Percentiles rank a stretch among this genome's conserved stretches.
These are phyloP conservation scores for Auricularia sp. DNA, from an alignment of 768 basidiomycete genomes.

Conservation along the genomic window DNA sequence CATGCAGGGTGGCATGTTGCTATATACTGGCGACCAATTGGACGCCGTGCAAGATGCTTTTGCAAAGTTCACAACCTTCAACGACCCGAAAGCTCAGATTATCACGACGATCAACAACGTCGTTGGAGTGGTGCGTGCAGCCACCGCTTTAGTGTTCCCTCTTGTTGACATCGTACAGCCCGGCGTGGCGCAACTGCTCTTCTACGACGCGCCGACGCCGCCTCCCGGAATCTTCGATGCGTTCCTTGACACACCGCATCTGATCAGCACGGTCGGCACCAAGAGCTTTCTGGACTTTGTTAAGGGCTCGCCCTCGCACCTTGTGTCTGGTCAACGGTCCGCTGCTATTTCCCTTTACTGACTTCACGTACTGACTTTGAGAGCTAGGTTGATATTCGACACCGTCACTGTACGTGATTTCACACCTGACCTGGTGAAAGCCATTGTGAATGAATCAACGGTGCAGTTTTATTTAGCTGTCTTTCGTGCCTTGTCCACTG, in stretches of 20 bases:
- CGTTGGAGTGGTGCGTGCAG: not conserved
- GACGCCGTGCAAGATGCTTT: not conserved
- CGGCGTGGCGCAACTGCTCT: not conserved
- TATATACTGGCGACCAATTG: not conserved
- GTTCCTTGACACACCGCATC: not conserved
- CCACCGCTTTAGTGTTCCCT: not conserved
- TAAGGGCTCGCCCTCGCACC: not conserved
- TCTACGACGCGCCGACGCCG: conserved; percentile 5
- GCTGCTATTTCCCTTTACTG: not conserved
- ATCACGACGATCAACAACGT: not conserved
- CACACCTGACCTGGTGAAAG: conserved; percentile 28
- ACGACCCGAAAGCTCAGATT: not conserved
- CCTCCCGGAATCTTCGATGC: conserved; percentile 3
- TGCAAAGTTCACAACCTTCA: not conserved
- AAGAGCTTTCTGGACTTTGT: not conserved
- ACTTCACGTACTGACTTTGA: not conserved
- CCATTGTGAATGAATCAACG: conserved; percentile 34
- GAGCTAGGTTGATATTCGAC: conserved; percentile 21
- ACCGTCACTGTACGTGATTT: conserved; percentile 33
- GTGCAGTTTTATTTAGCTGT: conserved; percentile 15
- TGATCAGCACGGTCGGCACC: not conserved
- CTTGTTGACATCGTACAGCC: not conserved
- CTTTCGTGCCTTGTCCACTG: not conserved
- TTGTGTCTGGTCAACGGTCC: not conserved
- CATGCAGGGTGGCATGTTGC: not conserved